A percentile compares a stretch with the other conserved stretches of the same genome.
Evolutionary conservation across 2,329 filamentous ascomycete genomes (phyloP).

Genomic region (Hypoxylon sp.): DNA sequence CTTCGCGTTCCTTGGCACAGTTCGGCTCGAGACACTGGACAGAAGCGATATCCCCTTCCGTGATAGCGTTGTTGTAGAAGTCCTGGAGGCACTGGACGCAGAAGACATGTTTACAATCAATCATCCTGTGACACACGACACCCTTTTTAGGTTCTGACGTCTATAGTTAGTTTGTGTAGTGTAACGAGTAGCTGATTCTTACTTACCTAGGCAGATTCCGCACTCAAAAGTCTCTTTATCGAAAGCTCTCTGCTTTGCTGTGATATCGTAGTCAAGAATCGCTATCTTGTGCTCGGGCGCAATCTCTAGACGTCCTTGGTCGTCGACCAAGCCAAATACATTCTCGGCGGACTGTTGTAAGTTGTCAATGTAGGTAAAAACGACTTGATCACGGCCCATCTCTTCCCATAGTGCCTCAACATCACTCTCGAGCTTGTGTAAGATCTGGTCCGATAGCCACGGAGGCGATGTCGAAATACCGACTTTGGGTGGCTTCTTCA

Average conservation of each 20-base stretch:
- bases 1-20: slow-evolving; percentile 77
- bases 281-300: slow-evolving; percentile 74
- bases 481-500: slow-evolving; percentile 65
- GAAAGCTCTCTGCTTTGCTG: slow-evolving; percentile 81
- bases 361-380: slow-evolving; percentile 76
- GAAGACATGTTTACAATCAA: slow-evolving; percentile 91
- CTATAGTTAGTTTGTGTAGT: slow-evolving; percentile 41
- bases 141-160: slow-evolving; percentile 88
- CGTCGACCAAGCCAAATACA: slow-evolving; percentile 71
- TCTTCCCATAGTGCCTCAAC: slow-evolving; percentile 73
- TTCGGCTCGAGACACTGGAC: slow-evolving; percentile 85
- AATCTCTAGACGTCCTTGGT: slow-evolving; percentile 66
- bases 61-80: slow-evolving; percentile 91
- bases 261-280: slow-evolving; percentile 83
- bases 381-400: slow-evolving; percentile 70
- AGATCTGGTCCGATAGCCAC: slow-evolving; percentile 68
- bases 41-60: slow-evolving; percentile 82
- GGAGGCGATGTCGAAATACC: slow-evolving; percentile 67
- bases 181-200: not conserved
- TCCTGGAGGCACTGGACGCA: slow-evolving; percentile 89
- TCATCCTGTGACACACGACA: slow-evolving; percentile 81
- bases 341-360: slow-evolving; percentile 71
- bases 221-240: slow-evolving; percentile 90
- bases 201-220: slow-evolving; percentile 80
- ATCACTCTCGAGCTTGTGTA: slow-evolving; percentile 67